Evolutionary conservation across 73 alveolate genomes (phyloP), one percentile per base, ranked within the genome.

Genomic region (Effrenium voratum): DNA sequence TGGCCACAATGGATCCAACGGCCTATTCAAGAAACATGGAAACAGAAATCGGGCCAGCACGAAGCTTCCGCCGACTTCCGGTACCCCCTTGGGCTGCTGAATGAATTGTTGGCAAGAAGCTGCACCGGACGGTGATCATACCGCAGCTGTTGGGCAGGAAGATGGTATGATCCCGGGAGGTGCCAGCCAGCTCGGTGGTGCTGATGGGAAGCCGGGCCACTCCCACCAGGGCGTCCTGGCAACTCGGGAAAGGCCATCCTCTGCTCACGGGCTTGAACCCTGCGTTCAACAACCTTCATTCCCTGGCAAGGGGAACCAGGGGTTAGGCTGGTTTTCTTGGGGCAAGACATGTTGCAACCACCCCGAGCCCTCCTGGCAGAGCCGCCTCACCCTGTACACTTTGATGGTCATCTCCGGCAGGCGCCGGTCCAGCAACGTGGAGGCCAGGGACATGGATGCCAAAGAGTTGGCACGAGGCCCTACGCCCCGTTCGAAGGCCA

Each of bases 181-280:
- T 88, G 43, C 96, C 96, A 0, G 96, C 96, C 86, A 88, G 36
- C 40, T 88, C 96, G 13, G 96, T 88, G 70, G 96, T 88, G 96
- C 96, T 88, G 60, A 88, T 88, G 57, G 96, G 96, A 38, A 88
- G 45, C 1, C 96, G 57, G 28, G 96, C 96, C 49, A 66, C 43
- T 3, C 96, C 82, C 60, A 88, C 96, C 55, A 88, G 32, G 43
- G 96, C 85, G 66, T 88, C 96, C 73, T 43, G 73, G n/a, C n/a
- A n/a, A n/a, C n/a, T n/a, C n/a, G n/a, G n/a, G n/a, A n/a, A n/a
- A n/a, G n/a, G n/a, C n/a, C n/a, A n/a, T n/a, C n/a, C n/a, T n/a
- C n/a, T n/a, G n/a, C n/a, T n/a, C n/a, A n/a, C n/a, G n/a, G n/a
- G n/a, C n/a, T n/a, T n/a, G n/a, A n/a, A n/a, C n/a, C n/a, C n/a